These are phyloP conservation scores for Vitis hybrid DNA, from an alignment of 177 flowering plant species.

Conservation along the genomic window DNA sequence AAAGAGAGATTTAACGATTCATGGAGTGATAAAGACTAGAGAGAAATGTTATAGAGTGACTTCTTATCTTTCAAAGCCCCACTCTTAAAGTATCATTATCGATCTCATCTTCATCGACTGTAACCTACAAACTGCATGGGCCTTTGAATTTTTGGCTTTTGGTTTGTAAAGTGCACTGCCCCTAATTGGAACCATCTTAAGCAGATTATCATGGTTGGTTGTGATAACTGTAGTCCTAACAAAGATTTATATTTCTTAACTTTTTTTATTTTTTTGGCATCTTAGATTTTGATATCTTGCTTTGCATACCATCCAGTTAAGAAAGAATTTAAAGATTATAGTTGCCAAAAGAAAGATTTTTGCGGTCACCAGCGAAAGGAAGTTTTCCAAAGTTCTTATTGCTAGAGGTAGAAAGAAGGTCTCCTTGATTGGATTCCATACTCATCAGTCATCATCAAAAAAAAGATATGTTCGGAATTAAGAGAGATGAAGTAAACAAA, in stretches of 20 bases:
- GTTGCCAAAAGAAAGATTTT: slow-evolving; percentile 67
- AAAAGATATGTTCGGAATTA: slow-evolving; percentile 47
- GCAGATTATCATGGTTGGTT: slow-evolving; percentile 34
- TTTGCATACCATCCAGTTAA: slow-evolving; percentile 77
- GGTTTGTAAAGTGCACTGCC: slow-evolving; percentile 36
- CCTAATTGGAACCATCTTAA: slow-evolving; percentile 28
- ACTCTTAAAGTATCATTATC: slow-evolving; percentile 38
- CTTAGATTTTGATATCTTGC: slow-evolving; percentile 40
- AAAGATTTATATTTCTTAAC: slow-evolving; percentile 6
- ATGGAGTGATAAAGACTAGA: slow-evolving; percentile 56
- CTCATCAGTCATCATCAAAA: slow-evolving; percentile 12
- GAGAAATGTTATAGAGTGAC: slow-evolving; percentile 52
- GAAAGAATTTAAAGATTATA: slow-evolving; percentile 65
- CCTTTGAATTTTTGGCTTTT: slow-evolving; percentile 27
- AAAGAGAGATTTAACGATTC: slow-evolving; percentile 59
- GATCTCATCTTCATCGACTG: slow-evolving; percentile 37
- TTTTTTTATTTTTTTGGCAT: not conserved
- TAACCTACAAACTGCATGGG: slow-evolving; percentile 28
- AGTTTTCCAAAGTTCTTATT: slow-evolving; percentile 48
- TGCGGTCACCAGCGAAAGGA: slow-evolving; percentile 42
- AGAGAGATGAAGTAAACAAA: slow-evolving; percentile 57
- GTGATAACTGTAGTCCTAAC: slow-evolving; percentile 28
- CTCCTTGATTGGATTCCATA: slow-evolving; percentile 4
- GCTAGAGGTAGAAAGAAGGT: slow-evolving; percentile 47
- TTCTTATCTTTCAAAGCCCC: slow-evolving; percentile 38